phyloP scores from a whole-genome alignment of 805 yeast genomes.

The Lipomyces anomalus region DNA sequence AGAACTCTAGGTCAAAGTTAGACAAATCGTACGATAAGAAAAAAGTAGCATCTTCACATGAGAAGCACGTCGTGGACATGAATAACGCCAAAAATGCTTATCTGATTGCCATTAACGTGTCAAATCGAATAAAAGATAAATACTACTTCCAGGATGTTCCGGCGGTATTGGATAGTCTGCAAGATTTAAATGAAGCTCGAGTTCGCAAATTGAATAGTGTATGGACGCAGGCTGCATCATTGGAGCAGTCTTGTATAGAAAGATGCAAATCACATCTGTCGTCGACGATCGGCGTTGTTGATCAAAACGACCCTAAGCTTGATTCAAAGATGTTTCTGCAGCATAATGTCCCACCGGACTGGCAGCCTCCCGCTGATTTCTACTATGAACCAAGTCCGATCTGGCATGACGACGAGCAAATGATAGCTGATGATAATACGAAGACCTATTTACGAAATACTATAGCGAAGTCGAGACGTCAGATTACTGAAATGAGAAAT shows the following conservation, averaged over 20 bases:
- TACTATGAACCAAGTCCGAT: slow-evolving; percentile 80
- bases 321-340: slow-evolving; percentile 89
- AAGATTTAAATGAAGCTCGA: slow-evolving; percentile 75
- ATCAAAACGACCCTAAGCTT: slow-evolving; percentile 62
- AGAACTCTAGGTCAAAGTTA: slow-evolving; percentile 66
- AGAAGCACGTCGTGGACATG: slow-evolving; percentile 51
- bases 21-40: slow-evolving; percentile 51
- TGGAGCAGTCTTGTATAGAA: slow-evolving; percentile 55
- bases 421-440: slow-evolving; percentile 45
- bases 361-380: slow-evolving; percentile 87
- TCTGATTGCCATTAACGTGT: slow-evolving; percentile 70
- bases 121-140: slow-evolving; percentile 89
- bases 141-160: slow-evolving; percentile 90
- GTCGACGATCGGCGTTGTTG: slow-evolving; percentile 50
- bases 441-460: slow-evolving; percentile 34
- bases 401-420: slow-evolving; percentile 93
- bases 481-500: slow-evolving; percentile 29
- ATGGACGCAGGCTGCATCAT: slow-evolving; percentile 52
- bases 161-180: slow-evolving; percentile 73
- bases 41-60: slow-evolving; percentile 29
- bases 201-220: slow-evolving; percentile 66
- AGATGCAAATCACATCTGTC: slow-evolving; percentile 42
- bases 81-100: slow-evolving; percentile 75
- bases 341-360: slow-evolving; percentile 60
- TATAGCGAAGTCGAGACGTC: slow-evolving; percentile 32